These are phyloP conservation scores for Fusarium sp. DNA, from an alignment of 2,329 filamentous ascomycete genomes.

Conservation along the genomic window DNA sequence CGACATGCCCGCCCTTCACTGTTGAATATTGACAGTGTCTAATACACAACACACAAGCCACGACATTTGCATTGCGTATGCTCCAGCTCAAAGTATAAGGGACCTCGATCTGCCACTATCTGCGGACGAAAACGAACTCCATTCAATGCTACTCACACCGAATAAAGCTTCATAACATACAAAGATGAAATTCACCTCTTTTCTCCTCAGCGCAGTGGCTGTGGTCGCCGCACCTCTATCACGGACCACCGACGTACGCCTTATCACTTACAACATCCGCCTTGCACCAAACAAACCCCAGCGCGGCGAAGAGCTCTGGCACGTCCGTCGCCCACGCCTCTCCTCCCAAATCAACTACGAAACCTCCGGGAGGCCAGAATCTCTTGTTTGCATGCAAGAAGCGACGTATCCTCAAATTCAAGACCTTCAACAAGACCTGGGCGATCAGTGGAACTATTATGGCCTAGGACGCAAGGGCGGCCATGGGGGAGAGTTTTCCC, in stretches of 20 bases:
- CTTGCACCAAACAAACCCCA: constrained; percentile 66
- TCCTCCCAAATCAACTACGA: constrained; percentile 66
- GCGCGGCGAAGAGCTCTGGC: constrained; percentile 69
- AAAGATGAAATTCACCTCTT: constrained; percentile 38
- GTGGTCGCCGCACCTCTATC: constrained; percentile 26
- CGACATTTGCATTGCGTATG: not conserved
- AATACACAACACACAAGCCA: not conserved
- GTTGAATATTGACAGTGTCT: not conserved
- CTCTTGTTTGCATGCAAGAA: constrained; percentile 77
- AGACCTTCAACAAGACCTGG: constrained; percentile 62
- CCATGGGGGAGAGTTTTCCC: constrained; percentile 74
- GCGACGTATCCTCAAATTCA: constrained; percentile 70
- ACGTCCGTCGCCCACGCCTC: constrained; percentile 64
- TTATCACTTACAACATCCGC: constrained; percentile 75
- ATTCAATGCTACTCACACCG: not conserved
- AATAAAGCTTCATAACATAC: not conserved
- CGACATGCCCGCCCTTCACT: not conserved
- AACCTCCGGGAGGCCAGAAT: constrained; percentile 58
- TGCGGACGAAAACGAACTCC: not conserved
- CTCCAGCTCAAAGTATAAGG: no score
- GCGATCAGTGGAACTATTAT: constrained; percentile 64
- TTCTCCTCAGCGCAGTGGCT: constrained; percentile 27
- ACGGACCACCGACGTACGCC: constrained; percentile 57
- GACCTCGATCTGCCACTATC: no score
- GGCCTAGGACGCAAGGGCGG: constrained; percentile 73